Percentiles rank a stretch among this genome's conserved stretches.
Evolutionary conservation across 1,284 basidiomycete genomes (phyloP).

Genomic region (Papiliotrema laurentii): DNA sequence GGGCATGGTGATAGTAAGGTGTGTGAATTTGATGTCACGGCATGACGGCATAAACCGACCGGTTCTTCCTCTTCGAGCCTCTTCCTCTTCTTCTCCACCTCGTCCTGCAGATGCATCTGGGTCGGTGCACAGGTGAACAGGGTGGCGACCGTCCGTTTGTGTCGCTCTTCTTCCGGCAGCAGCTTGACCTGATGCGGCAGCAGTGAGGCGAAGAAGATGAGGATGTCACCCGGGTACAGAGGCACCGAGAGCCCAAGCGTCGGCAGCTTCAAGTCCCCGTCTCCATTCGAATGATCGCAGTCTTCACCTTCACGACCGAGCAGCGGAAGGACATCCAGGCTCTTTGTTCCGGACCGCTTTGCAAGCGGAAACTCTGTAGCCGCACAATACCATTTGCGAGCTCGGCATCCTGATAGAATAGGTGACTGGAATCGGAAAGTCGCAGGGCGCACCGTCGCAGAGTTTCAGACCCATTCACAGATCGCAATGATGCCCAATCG

Average conservation of each 20-base stretch:
- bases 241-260: conserved; percentile 2
- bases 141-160: background rate
- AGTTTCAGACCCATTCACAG: too few species aligned
- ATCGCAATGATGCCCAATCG: too few species aligned
- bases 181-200: conserved; percentile 3
- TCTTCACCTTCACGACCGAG: background rate
- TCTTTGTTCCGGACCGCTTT: too few species aligned
- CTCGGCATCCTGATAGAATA: too few species aligned
- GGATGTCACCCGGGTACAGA: conserved; percentile 5
- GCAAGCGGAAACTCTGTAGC: too few species aligned
- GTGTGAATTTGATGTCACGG: background rate
- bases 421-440: too few species aligned
- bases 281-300: conserved; percentile 1
- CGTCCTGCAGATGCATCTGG: background rate
- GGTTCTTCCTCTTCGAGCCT: background rate
- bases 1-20: background rate
- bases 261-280: conserved; percentile 1
- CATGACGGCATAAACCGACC: too few species aligned
- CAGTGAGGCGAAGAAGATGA: conserved; percentile 2
- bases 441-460: too few species aligned
- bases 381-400: too few species aligned
- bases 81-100: background rate
- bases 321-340: conserved; percentile 1
- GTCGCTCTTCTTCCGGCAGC: background rate
- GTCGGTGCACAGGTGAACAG: background rate